A percentile compares a stretch with the other conserved stretches of the same genome.
Conservation (phyloP, 2,329 filamentous ascomycete species). For the Arthroderma uncinatum region DNA sequence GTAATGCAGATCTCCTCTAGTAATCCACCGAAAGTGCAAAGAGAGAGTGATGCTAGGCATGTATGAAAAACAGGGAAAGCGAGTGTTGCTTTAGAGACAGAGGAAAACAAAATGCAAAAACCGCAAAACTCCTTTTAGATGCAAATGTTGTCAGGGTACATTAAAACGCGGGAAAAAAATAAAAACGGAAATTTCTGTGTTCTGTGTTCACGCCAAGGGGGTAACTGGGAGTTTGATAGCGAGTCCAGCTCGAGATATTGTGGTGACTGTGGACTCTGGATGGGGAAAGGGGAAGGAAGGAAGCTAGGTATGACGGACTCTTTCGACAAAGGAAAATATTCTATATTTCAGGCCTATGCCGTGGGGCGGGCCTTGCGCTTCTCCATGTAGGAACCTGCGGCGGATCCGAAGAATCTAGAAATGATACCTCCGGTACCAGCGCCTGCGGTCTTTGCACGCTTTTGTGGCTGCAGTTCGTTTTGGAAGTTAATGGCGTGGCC, state of each 20-base stretch:
- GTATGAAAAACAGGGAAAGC: neutral
- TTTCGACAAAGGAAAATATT: neutral
- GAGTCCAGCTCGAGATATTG: neutral
- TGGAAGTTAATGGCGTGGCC: constrained; percentile 19
- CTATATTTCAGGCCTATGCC: constrained; percentile 7
- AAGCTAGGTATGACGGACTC: neutral
- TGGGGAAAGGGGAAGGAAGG: neutral
- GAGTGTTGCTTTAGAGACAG: neutral
- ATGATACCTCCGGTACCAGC: constrained; percentile 28
- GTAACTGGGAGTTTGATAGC: neutral
- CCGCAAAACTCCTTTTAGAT: constrained; percentile 1
- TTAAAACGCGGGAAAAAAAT: neutral
- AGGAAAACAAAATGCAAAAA: neutral
- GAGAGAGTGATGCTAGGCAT: neutral
- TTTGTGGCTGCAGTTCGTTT: constrained; percentile 26
- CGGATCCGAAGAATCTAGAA: constrained; percentile 34
- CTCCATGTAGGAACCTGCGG: constrained; percentile 30
- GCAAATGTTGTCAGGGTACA: neutral
- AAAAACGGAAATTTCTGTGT: neutral
- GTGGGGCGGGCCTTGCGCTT: constrained; percentile 27
- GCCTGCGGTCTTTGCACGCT: constrained; percentile 31
- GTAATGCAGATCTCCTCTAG: neutral
- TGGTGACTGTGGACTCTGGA: neutral
- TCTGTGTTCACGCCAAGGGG: neutral
- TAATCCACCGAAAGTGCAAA: neutral